Percentiles rank a stretch among this genome's conserved stretches.
phyloP scores from a whole-genome alignment of 2,329 filamentous ascomycete genomes.

The Xylaria sp. region DNA sequence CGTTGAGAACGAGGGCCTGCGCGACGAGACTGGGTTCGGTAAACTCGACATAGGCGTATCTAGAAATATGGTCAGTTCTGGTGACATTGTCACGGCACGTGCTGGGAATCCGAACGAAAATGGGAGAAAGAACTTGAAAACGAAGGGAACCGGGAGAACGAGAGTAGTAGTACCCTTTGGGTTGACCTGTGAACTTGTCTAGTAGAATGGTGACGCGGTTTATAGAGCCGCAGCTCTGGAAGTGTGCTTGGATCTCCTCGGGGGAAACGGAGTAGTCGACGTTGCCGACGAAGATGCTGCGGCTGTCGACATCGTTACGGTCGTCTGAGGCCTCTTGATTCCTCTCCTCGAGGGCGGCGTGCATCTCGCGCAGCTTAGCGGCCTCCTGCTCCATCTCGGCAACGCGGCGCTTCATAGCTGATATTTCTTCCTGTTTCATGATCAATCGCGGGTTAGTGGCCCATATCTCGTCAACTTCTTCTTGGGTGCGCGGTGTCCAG shows the following conservation, averaged over 20 bases:
- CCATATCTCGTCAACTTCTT: slow-evolving; percentile 34
- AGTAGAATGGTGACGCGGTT: slow-evolving; percentile 97
- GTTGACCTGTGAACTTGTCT: slow-evolving; percentile 98
- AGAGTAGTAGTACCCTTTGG: slow-evolving; percentile 89
- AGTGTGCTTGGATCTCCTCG: slow-evolving; percentile 98
- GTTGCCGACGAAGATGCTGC: slow-evolving; percentile 98
- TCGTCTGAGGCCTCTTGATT: slow-evolving; percentile 86
- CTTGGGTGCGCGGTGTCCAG: slow-evolving; percentile 22
- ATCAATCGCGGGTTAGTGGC: slow-evolving; percentile 42
- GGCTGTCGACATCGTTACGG: slow-evolving; percentile 93
- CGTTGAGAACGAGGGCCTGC: slow-evolving; percentile 93
- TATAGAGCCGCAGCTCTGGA: slow-evolving; percentile 96
- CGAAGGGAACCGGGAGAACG: background rate
- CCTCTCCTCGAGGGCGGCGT: slow-evolving; percentile 85
- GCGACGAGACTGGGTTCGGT: slow-evolving; percentile 92
- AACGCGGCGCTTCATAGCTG: slow-evolving; percentile 86
- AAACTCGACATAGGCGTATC: slow-evolving; percentile 99
- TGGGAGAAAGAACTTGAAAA: background rate
- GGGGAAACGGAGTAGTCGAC: slow-evolving; percentile 97
- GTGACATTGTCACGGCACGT: background rate
- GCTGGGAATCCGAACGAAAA: background rate
- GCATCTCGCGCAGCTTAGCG: slow-evolving; percentile 87
- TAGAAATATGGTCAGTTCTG: slow-evolving; percentile 54
- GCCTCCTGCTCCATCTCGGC: slow-evolving; percentile 93
- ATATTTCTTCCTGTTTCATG: slow-evolving; percentile 75